phyloP scores from a whole-genome alignment of 2,329 filamentous ascomycete genomes.

The Arachnomyces sp. region DNA sequence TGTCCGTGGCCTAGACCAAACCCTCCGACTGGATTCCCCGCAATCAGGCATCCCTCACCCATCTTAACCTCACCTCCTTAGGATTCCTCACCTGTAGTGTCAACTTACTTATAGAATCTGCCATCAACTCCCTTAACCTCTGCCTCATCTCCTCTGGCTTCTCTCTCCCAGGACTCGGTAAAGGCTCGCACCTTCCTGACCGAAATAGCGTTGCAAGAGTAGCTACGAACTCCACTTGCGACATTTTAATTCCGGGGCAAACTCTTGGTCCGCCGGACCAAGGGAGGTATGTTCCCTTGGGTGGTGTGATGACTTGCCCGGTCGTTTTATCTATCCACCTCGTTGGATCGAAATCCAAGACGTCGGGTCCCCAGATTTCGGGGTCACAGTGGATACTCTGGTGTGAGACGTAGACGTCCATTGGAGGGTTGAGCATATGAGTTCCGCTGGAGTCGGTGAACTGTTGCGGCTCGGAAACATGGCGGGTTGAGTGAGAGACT shows the following conservation, averaged over 20 bases:
- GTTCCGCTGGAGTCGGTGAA: slow-evolving; percentile 19
- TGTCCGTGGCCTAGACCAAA: too few species aligned
- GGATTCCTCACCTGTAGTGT: slow-evolving; percentile 24
- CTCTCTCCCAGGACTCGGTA: slow-evolving; percentile 12
- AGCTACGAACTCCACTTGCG: slow-evolving; percentile 47
- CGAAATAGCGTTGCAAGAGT: slow-evolving; percentile 36
- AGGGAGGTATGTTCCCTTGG: slow-evolving; percentile 36
- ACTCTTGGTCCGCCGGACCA: slow-evolving; percentile 44
- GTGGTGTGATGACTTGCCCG: slow-evolving; percentile 24
- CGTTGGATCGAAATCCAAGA: slow-evolving; percentile 29
- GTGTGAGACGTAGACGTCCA: slow-evolving; percentile 29
- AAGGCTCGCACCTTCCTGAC: slow-evolving; percentile 17
- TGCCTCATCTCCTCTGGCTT: slow-evolving; percentile 13
- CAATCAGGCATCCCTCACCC: slow-evolving; percentile 4
- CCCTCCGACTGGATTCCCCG: too few species aligned
- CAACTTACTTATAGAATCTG: slow-evolving; percentile 20
- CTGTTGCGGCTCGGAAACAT: slow-evolving; percentile 21
- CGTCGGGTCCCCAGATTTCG: slow-evolving; percentile 24
- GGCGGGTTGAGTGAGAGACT: slow-evolving; percentile 30
- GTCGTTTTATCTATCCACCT: slow-evolving; percentile 33
- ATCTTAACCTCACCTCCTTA: slow-evolving; percentile 13
- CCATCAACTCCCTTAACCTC: slow-evolving; percentile 16
- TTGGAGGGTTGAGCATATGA: slow-evolving; percentile 25
- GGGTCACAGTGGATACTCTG: slow-evolving; percentile 21
- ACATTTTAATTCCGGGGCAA: slow-evolving; percentile 48